These are phyloP conservation scores for Solanum hybrid DNA, from an alignment of 305 asterid genomes.

Conservation along the genomic window DNA sequence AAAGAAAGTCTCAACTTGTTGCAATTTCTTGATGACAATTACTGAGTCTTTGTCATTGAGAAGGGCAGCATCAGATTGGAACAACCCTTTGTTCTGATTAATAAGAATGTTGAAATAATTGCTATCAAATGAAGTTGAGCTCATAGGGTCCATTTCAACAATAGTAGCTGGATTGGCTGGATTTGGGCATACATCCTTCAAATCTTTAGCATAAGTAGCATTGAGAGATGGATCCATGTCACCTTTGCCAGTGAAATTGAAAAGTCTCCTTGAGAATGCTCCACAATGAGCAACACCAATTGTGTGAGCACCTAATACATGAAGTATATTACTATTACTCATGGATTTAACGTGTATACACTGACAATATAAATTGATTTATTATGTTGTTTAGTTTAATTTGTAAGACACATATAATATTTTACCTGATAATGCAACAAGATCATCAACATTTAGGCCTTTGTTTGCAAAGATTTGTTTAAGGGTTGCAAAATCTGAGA, in stretches of 20 bases:
- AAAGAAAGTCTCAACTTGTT: constrained; percentile 15
- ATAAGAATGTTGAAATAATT: constrained; percentile 30
- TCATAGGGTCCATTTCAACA: constrained; percentile 48
- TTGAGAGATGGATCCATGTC: constrained; percentile 42
- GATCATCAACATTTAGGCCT: constrained; percentile 28
- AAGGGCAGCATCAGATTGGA: constrained; percentile 56
- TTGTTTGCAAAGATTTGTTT: constrained; percentile 19
- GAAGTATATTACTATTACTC: too few relatives aligned
- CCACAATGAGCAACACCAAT: constrained; percentile 46
- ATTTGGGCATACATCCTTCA: constrained; percentile 27
- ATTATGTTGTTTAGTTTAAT: not conserved
- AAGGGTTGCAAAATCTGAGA: constrained; percentile 34
- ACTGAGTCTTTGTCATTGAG: constrained; percentile 22
- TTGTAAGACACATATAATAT: not conserved
- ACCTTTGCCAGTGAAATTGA: constrained; percentile 43
- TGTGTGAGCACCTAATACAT: constrained; percentile 65
- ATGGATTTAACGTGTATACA: not conserved
- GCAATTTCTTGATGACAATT: constrained; percentile 17
- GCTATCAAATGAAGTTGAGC: constrained; percentile 31
- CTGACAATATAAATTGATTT: not conserved
- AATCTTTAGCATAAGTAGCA: constrained; percentile 17
- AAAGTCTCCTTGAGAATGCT: constrained; percentile 35
- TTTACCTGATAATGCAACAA: constrained; percentile 55
- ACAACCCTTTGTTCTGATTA: constrained; percentile 33
- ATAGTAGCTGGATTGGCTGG: constrained; percentile 14